phyloP scores from a whole-genome alignment of 2,329 filamentous ascomycete species.

The Fusarium sp. region DNA sequence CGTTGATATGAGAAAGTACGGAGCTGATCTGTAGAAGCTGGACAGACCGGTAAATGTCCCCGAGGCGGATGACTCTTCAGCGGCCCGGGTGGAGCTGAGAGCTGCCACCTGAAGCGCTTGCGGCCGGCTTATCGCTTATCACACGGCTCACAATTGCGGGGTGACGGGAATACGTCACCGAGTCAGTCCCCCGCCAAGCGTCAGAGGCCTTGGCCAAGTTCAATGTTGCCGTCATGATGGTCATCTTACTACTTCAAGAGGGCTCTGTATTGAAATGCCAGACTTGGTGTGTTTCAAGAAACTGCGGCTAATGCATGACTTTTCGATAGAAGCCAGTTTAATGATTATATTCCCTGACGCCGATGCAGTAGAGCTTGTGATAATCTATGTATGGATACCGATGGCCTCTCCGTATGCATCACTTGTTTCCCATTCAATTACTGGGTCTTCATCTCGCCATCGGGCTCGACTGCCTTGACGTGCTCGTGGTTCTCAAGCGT shows the following conservation, averaged over 20 bases:
- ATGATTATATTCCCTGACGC: constrained; percentile 17
- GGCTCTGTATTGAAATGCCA: neutral
- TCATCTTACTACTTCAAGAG: neutral
- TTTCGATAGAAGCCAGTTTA: neutral
- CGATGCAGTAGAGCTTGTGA: constrained; percentile 17
- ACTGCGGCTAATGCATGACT: neutral
- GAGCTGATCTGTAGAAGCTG: neutral
- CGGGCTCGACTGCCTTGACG: constrained; percentile 78
- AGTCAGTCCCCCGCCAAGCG: constrained; percentile 16
- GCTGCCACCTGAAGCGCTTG: constrained; percentile 20
- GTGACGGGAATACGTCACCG: constrained; percentile 33
- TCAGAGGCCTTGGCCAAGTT: neutral
- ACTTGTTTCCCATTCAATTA: constrained; percentile 51
- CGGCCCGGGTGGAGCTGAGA: constrained; percentile 12
- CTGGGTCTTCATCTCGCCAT: constrained; percentile 76
- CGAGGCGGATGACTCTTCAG: constrained; percentile 27
- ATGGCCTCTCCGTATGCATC: neutral
- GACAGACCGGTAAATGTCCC: neutral
- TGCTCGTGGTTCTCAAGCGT: constrained; percentile 75
- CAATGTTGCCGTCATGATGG: neutral
- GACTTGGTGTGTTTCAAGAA: neutral
- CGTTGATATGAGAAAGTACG: neutral
- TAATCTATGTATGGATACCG: constrained; percentile 14
- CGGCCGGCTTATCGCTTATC: constrained; percentile 35
- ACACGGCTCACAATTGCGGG: constrained; percentile 15